phyloP scores from a whole-genome alignment of 441 rosid genomes.

The Rhodomyrtus psidioides region DNA sequence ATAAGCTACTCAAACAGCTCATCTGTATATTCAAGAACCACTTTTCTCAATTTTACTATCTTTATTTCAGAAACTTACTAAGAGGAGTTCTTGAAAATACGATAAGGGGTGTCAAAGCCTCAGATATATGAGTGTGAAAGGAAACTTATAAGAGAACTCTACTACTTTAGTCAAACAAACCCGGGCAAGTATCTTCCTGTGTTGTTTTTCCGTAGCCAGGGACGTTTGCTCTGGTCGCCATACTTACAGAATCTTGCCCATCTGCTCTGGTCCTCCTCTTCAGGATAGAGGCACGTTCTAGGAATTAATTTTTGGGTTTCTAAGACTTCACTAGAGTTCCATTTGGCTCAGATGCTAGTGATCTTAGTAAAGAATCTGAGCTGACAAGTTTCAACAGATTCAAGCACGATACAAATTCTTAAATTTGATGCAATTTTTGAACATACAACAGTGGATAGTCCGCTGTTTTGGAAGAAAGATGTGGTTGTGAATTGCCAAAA shows the following conservation, averaged over 20 bases:
- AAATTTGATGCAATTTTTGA: not conserved
- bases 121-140: not conserved
- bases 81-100: not conserved
- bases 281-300: not conserved
- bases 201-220: not conserved
- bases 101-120: not conserved
- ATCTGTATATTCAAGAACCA: not conserved
- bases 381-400: not conserved
- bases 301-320: not conserved
- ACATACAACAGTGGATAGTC: not conserved
- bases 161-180: not conserved
- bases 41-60: not conserved
- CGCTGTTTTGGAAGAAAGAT: not conserved
- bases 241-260: not conserved
- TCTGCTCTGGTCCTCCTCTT: not conserved
- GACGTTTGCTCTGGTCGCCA: not conserved
- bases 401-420: not conserved
- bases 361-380: not conserved
- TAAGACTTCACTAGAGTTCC: not conserved
- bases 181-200: not conserved
- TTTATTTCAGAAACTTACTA: not conserved
- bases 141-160: not conserved
- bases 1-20: not conserved
- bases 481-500: not conserved
- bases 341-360: not conserved